Conservation (phyloP, 2,329 filamentous ascomycete genomes). For the Reticulascus tulasneorum region DNA sequence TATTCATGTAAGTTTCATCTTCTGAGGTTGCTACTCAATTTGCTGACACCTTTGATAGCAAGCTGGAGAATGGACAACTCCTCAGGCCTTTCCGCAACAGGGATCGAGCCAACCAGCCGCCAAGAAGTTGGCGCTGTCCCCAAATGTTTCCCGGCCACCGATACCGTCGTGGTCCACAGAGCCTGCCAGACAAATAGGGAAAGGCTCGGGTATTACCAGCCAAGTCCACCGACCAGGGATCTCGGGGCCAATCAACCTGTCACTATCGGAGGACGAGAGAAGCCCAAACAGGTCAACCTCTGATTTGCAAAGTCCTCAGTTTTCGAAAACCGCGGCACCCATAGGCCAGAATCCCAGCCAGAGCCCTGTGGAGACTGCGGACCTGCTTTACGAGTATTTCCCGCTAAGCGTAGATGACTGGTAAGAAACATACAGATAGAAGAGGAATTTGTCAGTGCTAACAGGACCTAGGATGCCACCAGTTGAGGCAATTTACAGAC, state of each 20-base stretch:
- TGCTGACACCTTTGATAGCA: slow-evolving; percentile 23
- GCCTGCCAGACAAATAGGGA: slow-evolving; percentile 13
- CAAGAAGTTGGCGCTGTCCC: slow-evolving; percentile 51
- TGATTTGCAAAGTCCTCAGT: slow-evolving; percentile 48
- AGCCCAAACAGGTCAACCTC: slow-evolving; percentile 49
- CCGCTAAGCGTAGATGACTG: slow-evolving; percentile 87
- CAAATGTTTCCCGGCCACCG: slow-evolving; percentile 46
- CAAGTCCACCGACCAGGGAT: slow-evolving; percentile 17
- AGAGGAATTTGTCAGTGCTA: slow-evolving; percentile 23
- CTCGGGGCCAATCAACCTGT: slow-evolving; percentile 45
- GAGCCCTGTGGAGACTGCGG: slow-evolving; percentile 70
- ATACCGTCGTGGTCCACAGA: slow-evolving; percentile 48
- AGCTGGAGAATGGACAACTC: slow-evolving; percentile 41
- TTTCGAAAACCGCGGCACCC: slow-evolving; percentile 32
- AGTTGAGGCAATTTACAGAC: slow-evolving; percentile 84
- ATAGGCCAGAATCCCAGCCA: slow-evolving; percentile 39
- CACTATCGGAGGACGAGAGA: slow-evolving; percentile 57
- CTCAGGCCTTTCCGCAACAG: slow-evolving; percentile 31
- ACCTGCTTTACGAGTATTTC: slow-evolving; percentile 92
- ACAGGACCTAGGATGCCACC: slow-evolving; percentile 65
- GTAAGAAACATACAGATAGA: slow-evolving; percentile 40
- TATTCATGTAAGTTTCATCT: slow-evolving; percentile 27
- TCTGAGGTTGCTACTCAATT: neutral
- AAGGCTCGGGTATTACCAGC: slow-evolving; percentile 1
- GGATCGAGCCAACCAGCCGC: slow-evolving; percentile 41